Evolutionary conservation across 1,284 basidiomycete genomes (phyloP), one percentile per base, ranked within the genome.

Genomic region (Sporisorium iseilematis-ciliati): DNA sequence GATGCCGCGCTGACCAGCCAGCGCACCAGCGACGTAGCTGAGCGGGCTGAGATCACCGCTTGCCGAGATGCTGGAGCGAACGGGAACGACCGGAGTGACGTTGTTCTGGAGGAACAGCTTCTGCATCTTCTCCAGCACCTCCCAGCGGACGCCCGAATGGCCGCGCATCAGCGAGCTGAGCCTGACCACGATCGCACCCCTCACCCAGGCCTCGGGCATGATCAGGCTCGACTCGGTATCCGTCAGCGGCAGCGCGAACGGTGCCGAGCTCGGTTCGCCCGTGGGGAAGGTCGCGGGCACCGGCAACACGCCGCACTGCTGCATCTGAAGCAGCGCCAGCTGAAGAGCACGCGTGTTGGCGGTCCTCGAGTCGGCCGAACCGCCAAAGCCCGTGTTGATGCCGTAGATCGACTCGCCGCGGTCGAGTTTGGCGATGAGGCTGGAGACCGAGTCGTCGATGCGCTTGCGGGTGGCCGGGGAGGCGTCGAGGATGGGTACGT

Each of bases 91-190:
- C 0, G 93, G 93, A 0, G 91, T 92, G 77, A 95, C 89, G 76
- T 92, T 90, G 70, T 90, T 90, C 50, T 88, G 86, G 54, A 95
- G 89, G 57, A 94, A 89, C 11, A 75, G 63, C 38, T 89, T 88
- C 64, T 89, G 89, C 90, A 95, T 92, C 79, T 90, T 91, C 83
- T 93, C 89, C 62, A 95, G 89, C 41, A 95, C 89, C 73, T 91
- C 90, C 89, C 91, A 91, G 23, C 93, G 89, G 10, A 95, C 91
- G 50, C 92, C 93, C 38, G 92, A 93, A 86, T 95, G 93, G 0
- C 92, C 93, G n/a, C 84, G 81, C 70, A 80, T 79, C 46, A 81
- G 55, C 2, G 92, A 93, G 86, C 94, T 95, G 88, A 93, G 91
- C 75, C 93, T 91, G 71, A 95, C 89, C 10, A 93, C 87, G 77